Conservation (phyloP, 139 green algal genomes). For the Yamagishiella unicocca region DNA sequence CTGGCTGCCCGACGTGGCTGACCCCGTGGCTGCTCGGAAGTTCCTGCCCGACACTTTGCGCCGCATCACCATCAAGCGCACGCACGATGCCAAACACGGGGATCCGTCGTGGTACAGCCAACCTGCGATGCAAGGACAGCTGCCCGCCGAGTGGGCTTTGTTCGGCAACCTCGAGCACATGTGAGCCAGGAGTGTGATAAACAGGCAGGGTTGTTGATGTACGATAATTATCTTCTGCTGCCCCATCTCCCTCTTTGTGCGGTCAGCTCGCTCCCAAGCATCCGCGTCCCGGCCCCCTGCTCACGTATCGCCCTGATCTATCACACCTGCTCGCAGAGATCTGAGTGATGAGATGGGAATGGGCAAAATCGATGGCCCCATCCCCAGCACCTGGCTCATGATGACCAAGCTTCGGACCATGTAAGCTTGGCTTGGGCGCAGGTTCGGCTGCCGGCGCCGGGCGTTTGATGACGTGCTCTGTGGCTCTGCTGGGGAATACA, state of each 20-base stretch:
- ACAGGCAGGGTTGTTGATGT: too few relatives aligned
- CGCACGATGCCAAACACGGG: background rate
- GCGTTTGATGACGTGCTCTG: too few relatives aligned
- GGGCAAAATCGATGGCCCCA: background rate
- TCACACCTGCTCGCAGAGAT: background rate
- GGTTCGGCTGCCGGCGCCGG: too few relatives aligned
- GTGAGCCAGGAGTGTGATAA: too few relatives aligned
- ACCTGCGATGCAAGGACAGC: background rate
- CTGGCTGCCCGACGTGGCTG: background rate
- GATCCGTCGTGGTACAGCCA: background rate
- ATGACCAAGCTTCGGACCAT: conserved; percentile 4
- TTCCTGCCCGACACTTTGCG: background rate
- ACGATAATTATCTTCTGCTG: too few relatives aligned
- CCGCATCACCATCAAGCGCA: conserved; percentile 28
- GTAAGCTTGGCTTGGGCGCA: conserved; percentile 7
- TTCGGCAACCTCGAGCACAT: background rate
- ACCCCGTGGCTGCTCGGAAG: background rate
- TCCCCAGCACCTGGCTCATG: conserved; percentile 26
- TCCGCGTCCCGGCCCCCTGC: too few relatives aligned
- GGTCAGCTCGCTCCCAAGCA: too few relatives aligned
- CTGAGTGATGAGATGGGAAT: conserved; percentile 7
- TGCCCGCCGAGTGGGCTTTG: background rate
- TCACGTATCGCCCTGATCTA: too few relatives aligned
- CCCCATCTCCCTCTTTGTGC: too few relatives aligned
- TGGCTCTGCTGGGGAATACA: too few relatives aligned